These are phyloP conservation scores for Rubia peregrina DNA, from an alignment of 305 asterid genomes.

Conservation along the genomic window DNA sequence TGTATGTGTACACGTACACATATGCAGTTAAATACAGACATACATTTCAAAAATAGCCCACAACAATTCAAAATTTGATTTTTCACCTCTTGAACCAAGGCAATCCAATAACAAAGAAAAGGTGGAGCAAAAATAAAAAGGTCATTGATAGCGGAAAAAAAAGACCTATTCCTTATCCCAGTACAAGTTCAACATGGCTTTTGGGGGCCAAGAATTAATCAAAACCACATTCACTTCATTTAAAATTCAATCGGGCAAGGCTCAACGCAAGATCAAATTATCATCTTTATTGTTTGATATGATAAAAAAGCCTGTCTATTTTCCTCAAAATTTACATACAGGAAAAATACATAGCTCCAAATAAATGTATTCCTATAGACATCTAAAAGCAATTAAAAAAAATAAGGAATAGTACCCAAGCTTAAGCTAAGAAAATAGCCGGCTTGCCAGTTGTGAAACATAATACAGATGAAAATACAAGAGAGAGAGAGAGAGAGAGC, in stretches of 20 bases:
- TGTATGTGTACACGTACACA: not conserved
- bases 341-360: not conserved
- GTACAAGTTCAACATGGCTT: not conserved
- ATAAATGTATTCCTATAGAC: not conserved
- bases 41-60: not conserved
- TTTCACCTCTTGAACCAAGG: not conserved
- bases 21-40: not conserved
- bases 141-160: not conserved
- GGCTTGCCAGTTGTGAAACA: not conserved
- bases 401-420: not conserved
- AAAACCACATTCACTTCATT: not conserved
- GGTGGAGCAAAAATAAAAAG: not conserved
- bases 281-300: not conserved
- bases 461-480: not conserved
- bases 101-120: not conserved
- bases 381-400: not conserved
- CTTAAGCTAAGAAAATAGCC: not conserved
- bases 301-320: not conserved
- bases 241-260: not conserved
- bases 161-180: not conserved
- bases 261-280: not conserved
- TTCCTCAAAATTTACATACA: not conserved
- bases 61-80: not conserved
- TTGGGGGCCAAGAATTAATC: not conserved
- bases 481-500: not conserved